Evolutionary conservation across 1,284 basidiomycete species (phyloP), one percentile per base, ranked within the genome.

Genomic region (Papiliotrema flavescens): DNA sequence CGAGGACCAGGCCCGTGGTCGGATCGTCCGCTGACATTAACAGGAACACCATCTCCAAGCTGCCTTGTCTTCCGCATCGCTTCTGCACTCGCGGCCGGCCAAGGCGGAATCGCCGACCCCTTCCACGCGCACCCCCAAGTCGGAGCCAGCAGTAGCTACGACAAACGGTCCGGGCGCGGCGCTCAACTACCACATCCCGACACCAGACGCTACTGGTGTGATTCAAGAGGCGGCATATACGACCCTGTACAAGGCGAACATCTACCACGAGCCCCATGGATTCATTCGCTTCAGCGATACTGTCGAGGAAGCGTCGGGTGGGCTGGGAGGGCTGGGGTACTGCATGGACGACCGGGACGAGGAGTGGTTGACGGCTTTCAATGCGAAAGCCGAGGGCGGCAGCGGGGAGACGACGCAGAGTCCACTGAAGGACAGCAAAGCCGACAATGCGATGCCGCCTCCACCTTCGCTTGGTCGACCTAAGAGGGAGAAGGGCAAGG

Each of bases 281-380:
- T 95, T 91, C 74, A 82, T 96, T 56, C 85, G 86, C 58, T 90
- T 85, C 47, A 94, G 91, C 9, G 85, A 90, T 65, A 92, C 90
- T 2, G 85, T 90, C 60, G 96, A 99, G 70, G 92, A 97, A 72
- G 71, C 63, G 57, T 71, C 53, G 28, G 65, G 67, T 15, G 76
- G 76, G 11, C 59, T 61, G 42, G 74, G 74, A 20, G 80, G 80
- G 3, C 51, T 78, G 45, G 70, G 71, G 23, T 98, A 98, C 74
- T 89, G 86, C 65, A 89, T 98, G 87, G 96, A 98, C 69, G 96
- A 98, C 74, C 88, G 90, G 37, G 96, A 98, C 77, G 85, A 88
- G 64, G 87, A 89, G 54, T 98, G 95, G 94, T 83, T 98, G 37
- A 86, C 89, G 60, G 87, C 85, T 74, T 91, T 91, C 72, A 98